Evolutionary conservation across 495 filamentous ascomycete species (phyloP).

Genomic region (Podospora australis): DNA sequence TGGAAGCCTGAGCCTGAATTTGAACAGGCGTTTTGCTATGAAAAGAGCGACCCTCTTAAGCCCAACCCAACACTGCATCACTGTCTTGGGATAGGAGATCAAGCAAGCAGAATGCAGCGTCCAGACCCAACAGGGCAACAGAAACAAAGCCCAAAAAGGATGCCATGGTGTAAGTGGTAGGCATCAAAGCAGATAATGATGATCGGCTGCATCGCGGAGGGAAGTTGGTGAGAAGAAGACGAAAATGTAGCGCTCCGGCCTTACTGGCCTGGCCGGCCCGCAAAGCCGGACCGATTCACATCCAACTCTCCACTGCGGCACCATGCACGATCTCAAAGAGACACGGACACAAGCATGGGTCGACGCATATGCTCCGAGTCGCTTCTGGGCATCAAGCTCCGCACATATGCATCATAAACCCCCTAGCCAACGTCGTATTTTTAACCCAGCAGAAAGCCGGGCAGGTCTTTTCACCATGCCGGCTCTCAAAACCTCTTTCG

Average conservation of each 20-base stretch:
- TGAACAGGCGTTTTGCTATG: not conserved
- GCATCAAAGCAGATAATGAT: not conserved
- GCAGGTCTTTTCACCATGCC: constrained; percentile 4
- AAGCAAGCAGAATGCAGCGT: not conserved
- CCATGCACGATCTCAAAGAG: not conserved
- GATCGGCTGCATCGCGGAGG: not conserved
- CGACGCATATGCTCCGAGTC: constrained; percentile 8
- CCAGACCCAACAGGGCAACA: not conserved
- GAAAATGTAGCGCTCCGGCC: constrained; percentile 5
- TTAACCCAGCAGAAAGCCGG: too few relatives aligned
- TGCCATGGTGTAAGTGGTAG: not conserved
- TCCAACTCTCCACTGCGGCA: constrained; percentile 6
- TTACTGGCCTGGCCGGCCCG: constrained; percentile 20
- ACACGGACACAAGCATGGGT: not conserved
- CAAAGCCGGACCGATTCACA: constrained; percentile 19
- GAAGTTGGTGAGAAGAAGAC: not conserved
- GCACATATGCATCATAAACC: not conserved
- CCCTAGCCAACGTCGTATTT: not conserved
- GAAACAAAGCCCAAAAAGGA: not conserved
- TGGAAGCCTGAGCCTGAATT: not conserved
- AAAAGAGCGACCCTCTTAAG: not conserved
- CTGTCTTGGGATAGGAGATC: too few relatives aligned
- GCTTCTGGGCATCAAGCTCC: constrained; percentile 8
- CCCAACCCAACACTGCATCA: too few relatives aligned
- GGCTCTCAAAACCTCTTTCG: constrained; percentile 8